Conservation (phyloP, 257 asterid genomes). For the Plantago major region DNA sequence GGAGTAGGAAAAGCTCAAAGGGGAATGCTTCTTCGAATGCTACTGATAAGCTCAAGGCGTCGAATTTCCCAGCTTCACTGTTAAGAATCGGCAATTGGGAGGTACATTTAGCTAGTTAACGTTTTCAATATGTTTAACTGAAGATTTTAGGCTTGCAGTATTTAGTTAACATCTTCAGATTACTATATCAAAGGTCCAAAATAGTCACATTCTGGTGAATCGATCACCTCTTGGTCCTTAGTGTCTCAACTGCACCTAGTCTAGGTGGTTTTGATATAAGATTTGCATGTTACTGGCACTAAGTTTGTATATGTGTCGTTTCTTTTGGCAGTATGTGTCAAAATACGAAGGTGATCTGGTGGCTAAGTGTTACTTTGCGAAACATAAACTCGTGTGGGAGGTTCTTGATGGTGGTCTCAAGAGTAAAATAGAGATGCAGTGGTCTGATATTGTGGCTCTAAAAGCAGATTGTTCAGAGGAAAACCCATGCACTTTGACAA, state of each 20-base stretch:
- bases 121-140: slow-evolving; percentile 2
- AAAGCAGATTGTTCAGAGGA: slow-evolving; percentile 63
- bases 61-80: slow-evolving; percentile 57
- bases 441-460: slow-evolving; percentile 71
- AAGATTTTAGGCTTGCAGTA: not conserved
- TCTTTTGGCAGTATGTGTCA: slow-evolving; percentile 61
- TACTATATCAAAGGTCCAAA: not conserved
- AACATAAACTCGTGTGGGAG: slow-evolving; percentile 94
- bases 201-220: not conserved
- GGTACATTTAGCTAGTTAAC: slow-evolving; percentile 29
- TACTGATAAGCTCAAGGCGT: slow-evolving; percentile 70
- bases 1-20: slow-evolving; percentile 31
- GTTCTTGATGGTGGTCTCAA: slow-evolving; percentile 80
- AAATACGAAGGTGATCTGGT: slow-evolving; percentile 84
- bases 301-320: not conserved
- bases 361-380: slow-evolving; percentile 87
- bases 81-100: slow-evolving; percentile 82
- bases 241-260: not conserved
- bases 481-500: slow-evolving; percentile 50
- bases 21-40: slow-evolving; percentile 30
- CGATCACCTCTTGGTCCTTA: not conserved
- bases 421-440: slow-evolving; percentile 83
- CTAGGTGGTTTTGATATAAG: not conserved
- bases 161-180: not conserved
- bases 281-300: slow-evolving; percentile 14